Evolutionary conservation across 108 stramenopile species (phyloP).

Genomic region (Mayamaea pseudoterrestris): DNA sequence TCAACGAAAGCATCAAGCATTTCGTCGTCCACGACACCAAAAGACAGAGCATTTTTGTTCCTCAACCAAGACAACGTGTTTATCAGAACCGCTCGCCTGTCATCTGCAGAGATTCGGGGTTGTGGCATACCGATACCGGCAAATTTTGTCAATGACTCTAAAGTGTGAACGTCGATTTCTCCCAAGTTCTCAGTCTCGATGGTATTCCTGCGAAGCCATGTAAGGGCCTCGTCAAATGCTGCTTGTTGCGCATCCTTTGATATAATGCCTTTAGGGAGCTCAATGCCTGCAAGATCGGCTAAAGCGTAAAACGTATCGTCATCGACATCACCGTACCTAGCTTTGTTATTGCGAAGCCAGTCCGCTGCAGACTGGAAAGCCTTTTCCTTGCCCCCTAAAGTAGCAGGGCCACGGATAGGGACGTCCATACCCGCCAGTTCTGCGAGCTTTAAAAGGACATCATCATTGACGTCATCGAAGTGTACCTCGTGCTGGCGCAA

Average conservation of each 20-base stretch:
- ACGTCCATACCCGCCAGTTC: conserved; percentile 5
- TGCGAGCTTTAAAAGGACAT: neutral
- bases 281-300: conserved; percentile 5
- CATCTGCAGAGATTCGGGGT: neutral
- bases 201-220: conserved; percentile 11
- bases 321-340: neutral
- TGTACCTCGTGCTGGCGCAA: conserved; percentile 8
- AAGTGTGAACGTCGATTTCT: neutral
- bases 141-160: neutral
- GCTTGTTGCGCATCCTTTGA: neutral
- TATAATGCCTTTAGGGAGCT: neutral
- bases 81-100: neutral
- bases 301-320: conserved; percentile 1
- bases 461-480: conserved; percentile 9
- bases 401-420: neutral
- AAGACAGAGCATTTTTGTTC: too few species aligned
- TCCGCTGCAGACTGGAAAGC: conserved; percentile 4
- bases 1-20: conserved; percentile 1
- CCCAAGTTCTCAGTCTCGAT: neutral
- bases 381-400: neutral
- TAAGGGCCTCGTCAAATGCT: conserved; percentile 12
- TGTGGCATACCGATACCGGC: conserved; percentile 1
- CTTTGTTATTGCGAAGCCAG: conserved; percentile 16
- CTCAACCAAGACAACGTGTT: too few species aligned
- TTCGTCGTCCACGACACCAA: conserved; percentile 4